These are phyloP conservation scores for Podaxis mareebaensis DNA, from an alignment of 768 basidiomycete genomes.

Conservation along the genomic window DNA sequence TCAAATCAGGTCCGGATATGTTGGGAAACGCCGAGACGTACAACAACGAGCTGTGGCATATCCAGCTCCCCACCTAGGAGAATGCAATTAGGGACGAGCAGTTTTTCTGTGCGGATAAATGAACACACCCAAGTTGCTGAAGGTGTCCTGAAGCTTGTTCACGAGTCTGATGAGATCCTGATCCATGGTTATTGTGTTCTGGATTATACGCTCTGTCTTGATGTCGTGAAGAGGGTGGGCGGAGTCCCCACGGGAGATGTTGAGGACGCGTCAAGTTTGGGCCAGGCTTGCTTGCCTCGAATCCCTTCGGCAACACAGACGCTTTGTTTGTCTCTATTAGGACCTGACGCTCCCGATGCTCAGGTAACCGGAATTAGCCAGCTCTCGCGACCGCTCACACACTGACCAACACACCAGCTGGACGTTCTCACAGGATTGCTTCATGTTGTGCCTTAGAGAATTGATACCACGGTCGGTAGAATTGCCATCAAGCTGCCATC, in stretches of 20 bases:
- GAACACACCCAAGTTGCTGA: slow-evolving; percentile 78
- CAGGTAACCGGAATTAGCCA: not conserved
- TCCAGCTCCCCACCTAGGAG: slow-evolving; percentile 80
- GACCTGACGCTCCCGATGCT: slow-evolving; percentile 1
- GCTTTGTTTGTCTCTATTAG: slow-evolving; percentile 12
- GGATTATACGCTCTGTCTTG: not conserved
- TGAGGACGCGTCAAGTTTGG: slow-evolving; percentile 7
- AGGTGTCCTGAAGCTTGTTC: slow-evolving; percentile 93
- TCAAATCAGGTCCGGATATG: slow-evolving; percentile 10
- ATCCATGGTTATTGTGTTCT: slow-evolving; percentile 62
- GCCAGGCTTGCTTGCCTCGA: not conserved
- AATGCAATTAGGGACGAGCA: slow-evolving; percentile 13
- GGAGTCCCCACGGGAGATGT: slow-evolving; percentile 10
- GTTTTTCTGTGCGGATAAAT: slow-evolving; percentile 17
- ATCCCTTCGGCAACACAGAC: not conserved
- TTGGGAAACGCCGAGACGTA: slow-evolving; percentile 40
- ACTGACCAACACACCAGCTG: not conserved
- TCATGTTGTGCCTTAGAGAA: not conserved
- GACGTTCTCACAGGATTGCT: not conserved
- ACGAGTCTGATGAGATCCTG: slow-evolving; percentile 92
- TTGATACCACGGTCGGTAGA: not conserved
- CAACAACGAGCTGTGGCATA: slow-evolving; percentile 90
- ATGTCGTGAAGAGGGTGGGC: slow-evolving; percentile 3
- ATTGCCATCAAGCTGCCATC: not conserved
- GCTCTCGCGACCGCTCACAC: not conserved